Conservation (phyloP, 1,284 basidiomycete species). For the Moesziomyces aphidis region DNA sequence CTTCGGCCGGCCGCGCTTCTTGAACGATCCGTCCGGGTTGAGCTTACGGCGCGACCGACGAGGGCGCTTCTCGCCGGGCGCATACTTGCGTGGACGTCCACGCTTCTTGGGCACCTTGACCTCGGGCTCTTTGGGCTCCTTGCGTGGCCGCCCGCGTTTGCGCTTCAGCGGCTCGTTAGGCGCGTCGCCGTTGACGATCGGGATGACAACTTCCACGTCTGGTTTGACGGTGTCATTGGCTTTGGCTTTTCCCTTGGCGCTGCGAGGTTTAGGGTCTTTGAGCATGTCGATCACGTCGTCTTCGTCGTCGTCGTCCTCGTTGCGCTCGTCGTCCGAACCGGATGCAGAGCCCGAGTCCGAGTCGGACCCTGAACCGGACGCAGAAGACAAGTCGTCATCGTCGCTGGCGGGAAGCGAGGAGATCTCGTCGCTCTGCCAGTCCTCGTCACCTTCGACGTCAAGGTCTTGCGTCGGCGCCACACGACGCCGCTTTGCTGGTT, state of each 20-base stretch:
- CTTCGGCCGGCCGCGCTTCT: slow-evolving; percentile 41
- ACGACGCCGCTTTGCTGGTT: slow-evolving; percentile 36
- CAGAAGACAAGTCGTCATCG: slow-evolving; percentile 13
- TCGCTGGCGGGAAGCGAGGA: slow-evolving; percentile 40
- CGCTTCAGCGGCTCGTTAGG: slow-evolving; percentile 4
- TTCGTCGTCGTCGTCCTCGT: slow-evolving; percentile 20
- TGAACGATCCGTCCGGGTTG: slow-evolving; percentile 36
- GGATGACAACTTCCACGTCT: slow-evolving; percentile 32
- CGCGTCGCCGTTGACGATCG: slow-evolving; percentile 9
- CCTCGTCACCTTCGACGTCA: slow-evolving; percentile 40
- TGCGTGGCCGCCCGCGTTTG: slow-evolving; percentile 35
- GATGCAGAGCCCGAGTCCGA: slow-evolving; percentile 13
- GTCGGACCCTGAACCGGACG: slow-evolving; percentile 12
- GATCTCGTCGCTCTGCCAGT: slow-evolving; percentile 46
- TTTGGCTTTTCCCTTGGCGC: slow-evolving; percentile 3
- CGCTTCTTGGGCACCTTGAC: slow-evolving; percentile 37
- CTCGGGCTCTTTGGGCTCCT: slow-evolving; percentile 13
- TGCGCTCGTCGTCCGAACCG: slow-evolving; percentile 7
- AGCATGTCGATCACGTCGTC: slow-evolving; percentile 42
- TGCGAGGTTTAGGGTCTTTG: slow-evolving; percentile 8
- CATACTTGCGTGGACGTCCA: slow-evolving; percentile 44
- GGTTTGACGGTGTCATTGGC: slow-evolving; percentile 4
- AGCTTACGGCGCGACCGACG: slow-evolving; percentile 27
- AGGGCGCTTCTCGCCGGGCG: slow-evolving; percentile 25
- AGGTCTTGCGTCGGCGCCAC: slow-evolving; percentile 14